Evolutionary conservation across 2,329 filamentous ascomycete species (phyloP).

Genomic region (Monascus ruber): DNA sequence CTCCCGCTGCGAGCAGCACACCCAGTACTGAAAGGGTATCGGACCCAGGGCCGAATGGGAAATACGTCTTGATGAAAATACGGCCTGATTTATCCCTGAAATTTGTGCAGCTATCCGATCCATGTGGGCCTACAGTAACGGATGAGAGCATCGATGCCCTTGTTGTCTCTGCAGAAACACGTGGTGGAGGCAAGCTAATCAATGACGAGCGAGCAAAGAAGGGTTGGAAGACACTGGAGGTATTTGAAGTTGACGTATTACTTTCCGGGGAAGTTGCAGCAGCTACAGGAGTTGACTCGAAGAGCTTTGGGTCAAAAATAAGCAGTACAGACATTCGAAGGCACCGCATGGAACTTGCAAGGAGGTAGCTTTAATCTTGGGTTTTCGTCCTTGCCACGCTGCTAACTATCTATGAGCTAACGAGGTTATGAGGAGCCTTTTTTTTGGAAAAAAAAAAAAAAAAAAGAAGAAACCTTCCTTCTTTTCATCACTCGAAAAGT

Average conservation of each 20-base stretch:
- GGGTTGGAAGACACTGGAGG: constrained; percentile 63
- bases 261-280: constrained; percentile 51
- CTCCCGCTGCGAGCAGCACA: constrained; percentile 33
- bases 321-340: constrained; percentile 78
- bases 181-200: constrained; percentile 69
- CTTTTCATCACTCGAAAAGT: too few species aligned
- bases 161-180: constrained; percentile 80
- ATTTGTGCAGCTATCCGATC: constrained; percentile 75
- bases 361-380: constrained; percentile 10
- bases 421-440: too few species aligned
- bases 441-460: too few species aligned
- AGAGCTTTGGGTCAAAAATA: constrained; percentile 70
- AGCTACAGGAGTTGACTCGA: constrained; percentile 30
- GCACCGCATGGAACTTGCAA: constrained; percentile 31
- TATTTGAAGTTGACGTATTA: constrained; percentile 84
- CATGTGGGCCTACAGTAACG: constrained; percentile 82
- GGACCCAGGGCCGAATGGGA: constrained; percentile 27
- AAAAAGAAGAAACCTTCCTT: too few species aligned
- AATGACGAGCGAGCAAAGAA: constrained; percentile 69
- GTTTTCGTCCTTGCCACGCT: background rate
- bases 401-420: background rate
- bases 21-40: constrained; percentile 20
- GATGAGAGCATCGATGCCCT: constrained; percentile 67
- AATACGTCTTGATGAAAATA: constrained; percentile 36
- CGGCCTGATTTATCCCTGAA: constrained; percentile 56